Conservation (phyloP, 2,329 filamentous ascomycete species). For the Cordyceps sp. region DNA sequence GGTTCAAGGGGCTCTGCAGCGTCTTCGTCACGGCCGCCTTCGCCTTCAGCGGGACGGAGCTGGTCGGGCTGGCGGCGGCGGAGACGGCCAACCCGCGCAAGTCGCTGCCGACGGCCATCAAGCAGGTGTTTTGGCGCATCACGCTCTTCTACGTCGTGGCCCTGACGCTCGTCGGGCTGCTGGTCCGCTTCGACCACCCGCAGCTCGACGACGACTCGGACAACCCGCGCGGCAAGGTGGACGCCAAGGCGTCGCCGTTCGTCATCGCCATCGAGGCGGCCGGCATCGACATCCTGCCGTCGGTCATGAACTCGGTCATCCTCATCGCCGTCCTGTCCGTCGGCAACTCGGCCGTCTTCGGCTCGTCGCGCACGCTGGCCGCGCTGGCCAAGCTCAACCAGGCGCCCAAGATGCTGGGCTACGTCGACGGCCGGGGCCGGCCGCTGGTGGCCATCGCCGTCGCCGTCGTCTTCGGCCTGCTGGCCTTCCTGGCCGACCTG, state of each 20-base stretch:
- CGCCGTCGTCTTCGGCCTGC: constrained; percentile 50
- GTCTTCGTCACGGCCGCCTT: constrained; percentile 67
- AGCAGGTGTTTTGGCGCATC: constrained; percentile 93
- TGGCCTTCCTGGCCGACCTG: constrained; percentile 58
- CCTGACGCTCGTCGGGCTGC: constrained; percentile 61
- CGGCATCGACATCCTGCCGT: constrained; percentile 64
- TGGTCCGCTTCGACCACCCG: constrained; percentile 57
- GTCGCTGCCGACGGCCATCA: constrained; percentile 70
- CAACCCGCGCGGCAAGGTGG: constrained; percentile 29
- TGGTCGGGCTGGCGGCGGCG: constrained; percentile 61
- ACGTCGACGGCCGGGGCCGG: constrained; percentile 69
- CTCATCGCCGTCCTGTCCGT: constrained; percentile 81
- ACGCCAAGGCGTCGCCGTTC: constrained; percentile 71
- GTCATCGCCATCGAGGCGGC: constrained; percentile 83
- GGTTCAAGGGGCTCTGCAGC: constrained; percentile 68
- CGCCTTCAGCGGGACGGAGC: constrained; percentile 58
- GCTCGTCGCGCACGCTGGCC: constrained; percentile 76
- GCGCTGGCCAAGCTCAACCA: constrained; percentile 79
- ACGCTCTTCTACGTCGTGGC: constrained; percentile 79
- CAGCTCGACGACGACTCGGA: constrained; percentile 40
- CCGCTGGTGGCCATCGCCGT: constrained; percentile 58
- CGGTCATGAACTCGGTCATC: constrained; percentile 90
- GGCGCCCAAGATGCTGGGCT: constrained; percentile 60
- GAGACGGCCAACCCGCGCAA: constrained; percentile 68
- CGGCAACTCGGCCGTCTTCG: constrained; percentile 83